Evolutionary conservation across 2,329 filamentous ascomycete species (phyloP).

Genomic region (Aschersonia sp.): DNA sequence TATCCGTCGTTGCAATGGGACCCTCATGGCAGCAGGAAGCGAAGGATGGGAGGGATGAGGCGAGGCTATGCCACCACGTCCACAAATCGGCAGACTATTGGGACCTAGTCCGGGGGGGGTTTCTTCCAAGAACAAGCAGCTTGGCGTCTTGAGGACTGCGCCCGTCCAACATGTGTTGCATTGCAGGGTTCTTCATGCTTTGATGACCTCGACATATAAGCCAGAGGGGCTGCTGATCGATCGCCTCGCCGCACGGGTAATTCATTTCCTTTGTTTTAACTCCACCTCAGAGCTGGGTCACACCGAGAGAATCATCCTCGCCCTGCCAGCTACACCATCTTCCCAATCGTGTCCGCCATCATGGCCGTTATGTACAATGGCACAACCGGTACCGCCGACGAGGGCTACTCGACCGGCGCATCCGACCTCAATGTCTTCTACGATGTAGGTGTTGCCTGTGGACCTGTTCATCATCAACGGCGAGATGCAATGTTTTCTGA

Average conservation of each 20-base stretch:
- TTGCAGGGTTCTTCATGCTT: background rate
- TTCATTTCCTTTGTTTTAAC: background rate
- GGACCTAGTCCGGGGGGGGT: background rate
- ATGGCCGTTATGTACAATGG: conserved; percentile 33
- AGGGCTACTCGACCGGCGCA: conserved; percentile 33
- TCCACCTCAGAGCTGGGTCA: too few species aligned
- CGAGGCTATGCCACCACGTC: background rate
- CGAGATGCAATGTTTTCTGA: too few species aligned
- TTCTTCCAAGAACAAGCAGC: background rate
- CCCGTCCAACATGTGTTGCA: background rate
- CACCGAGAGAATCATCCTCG: too few species aligned
- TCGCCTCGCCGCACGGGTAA: background rate
- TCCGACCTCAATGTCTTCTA: conserved; percentile 78
- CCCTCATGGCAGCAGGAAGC: too few species aligned
- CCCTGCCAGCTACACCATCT: background rate
- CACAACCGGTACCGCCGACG: conserved; percentile 31
- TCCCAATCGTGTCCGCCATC: conserved; percentile 1
- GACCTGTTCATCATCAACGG: background rate
- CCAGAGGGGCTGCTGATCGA: background rate
- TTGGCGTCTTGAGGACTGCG: background rate
- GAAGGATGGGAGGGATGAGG: background rate
- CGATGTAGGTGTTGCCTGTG: conserved; percentile 36
- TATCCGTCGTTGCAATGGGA: too few species aligned
- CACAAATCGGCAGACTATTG: background rate
- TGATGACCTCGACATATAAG: background rate